A percentile compares a stretch with the other conserved stretches of the same genome.
phyloP scores from a whole-genome alignment of 1,139 yeast genomes.

The Casaregolazyma suthepensis region DNA sequence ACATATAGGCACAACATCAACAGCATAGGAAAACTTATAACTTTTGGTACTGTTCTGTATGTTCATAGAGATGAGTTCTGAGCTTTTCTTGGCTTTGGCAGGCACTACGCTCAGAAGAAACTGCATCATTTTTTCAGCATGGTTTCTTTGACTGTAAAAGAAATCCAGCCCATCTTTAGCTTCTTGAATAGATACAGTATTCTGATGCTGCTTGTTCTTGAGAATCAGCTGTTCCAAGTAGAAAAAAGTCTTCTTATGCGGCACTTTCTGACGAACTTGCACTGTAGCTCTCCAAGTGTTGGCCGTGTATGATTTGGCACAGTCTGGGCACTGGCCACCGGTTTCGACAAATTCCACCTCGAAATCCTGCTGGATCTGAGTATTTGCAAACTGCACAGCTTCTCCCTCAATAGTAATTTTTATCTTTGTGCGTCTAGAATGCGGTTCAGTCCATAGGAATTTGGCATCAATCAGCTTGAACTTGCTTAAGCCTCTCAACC shows the following conservation, averaged over 20 bases:
- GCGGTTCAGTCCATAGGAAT: slow-evolving; percentile 98
- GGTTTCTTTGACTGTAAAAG: slow-evolving; percentile 80
- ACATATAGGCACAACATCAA: slow-evolving; percentile 94
- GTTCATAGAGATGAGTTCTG: slow-evolving; percentile 86
- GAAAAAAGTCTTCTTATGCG: slow-evolving; percentile 93
- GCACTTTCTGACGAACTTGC: slow-evolving; percentile 94
- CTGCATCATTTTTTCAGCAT: slow-evolving; percentile 91
- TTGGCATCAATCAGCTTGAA: slow-evolving; percentile 89
- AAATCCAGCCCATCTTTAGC: slow-evolving; percentile 92
- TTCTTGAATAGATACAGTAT: slow-evolving; percentile 89
- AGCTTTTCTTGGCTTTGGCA: slow-evolving; percentile 70
- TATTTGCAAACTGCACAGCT: slow-evolving; percentile 65
- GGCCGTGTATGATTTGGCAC: slow-evolving; percentile 94
- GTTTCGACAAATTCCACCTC: slow-evolving; percentile 93
- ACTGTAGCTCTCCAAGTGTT: slow-evolving; percentile 99
- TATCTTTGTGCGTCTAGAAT: slow-evolving; percentile 86
- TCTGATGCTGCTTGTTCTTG: slow-evolving; percentile 87
- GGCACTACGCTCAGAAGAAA: slow-evolving; percentile 84
- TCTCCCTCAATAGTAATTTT: slow-evolving; percentile 95
- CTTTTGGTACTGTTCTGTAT: slow-evolving; percentile 82
- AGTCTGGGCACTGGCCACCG: slow-evolving; percentile 96
- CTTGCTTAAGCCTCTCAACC: slow-evolving; percentile 80
- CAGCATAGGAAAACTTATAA: slow-evolving; percentile 85
- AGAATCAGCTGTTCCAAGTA: slow-evolving; percentile 92
- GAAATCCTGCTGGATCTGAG: slow-evolving; percentile 88